Base-by-base conservation (phyloP, 352 stramenopile species). In the Hyaloperonospora brassicae region DNA sequence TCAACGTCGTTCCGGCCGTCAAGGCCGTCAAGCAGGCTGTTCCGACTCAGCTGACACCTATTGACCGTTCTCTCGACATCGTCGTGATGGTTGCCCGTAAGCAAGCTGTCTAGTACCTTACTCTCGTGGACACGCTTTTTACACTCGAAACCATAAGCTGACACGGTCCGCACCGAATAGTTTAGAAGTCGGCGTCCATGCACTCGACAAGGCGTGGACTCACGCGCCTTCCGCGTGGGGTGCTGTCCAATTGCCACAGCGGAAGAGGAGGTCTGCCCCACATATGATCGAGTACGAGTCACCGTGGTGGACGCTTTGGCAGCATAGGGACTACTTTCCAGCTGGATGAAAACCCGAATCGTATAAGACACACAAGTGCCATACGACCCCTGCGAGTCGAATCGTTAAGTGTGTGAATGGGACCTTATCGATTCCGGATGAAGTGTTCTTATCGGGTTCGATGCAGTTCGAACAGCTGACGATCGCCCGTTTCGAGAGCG, bases 391-490 rank as follows among this genome's bases (percentile, higher is more conserved):
- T 34, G 17, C 27, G 27, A 34, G 27, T 34, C 27, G 8, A 4
- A 34, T 4, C 27, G 27, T 34, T 34, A 34, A 34, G 27, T 34
- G 27, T 4, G 0, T 34, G 27, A 34, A 34, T 34, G 27, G 4
- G 4, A 48, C 34, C 23, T n/a, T n/a, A 21, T n/a, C 34, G 36
- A 36, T 21, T 13, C 25, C 36, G 24, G 27, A 52, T 43, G 47
- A 49, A 57, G 61, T 64, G 61, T 68, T 68, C 61, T 64, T 64
- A 64, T 50, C 56, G 47, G 39, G 17, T 41, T 57, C 41, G 41
- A 68, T 56, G 55, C 55, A 51, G 56, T 68, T 64, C 51, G 41
- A 64, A 50, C 61, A 68, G 39, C 56, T 64, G 61, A 68, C 64
- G 56, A 50, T 55, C 44, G 41, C 47, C 27, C 8, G 27, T 8